These are phyloP conservation scores for Allantophomopsis lycopodina DNA, from an alignment of 2,329 filamentous ascomycete species.

Conservation along the genomic window DNA sequence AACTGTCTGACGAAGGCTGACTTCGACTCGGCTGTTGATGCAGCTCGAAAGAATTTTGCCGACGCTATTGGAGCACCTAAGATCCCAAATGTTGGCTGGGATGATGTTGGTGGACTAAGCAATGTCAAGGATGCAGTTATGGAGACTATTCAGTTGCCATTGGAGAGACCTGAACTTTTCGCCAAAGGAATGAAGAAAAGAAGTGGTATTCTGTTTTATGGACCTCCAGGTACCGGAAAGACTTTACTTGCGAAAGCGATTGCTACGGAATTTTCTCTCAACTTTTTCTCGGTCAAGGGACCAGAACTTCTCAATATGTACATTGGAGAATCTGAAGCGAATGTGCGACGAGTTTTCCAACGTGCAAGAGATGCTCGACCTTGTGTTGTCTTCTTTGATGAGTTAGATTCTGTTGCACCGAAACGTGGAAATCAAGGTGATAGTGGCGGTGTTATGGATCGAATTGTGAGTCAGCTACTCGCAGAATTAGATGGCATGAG, in stretches of 20 bases:
- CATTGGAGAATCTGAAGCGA: conserved; percentile 87
- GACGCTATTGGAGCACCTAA: conserved; percentile 95
- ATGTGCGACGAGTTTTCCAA: conserved; percentile 81
- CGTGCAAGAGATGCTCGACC: conserved; percentile 73
- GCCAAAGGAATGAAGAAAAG: conserved; percentile 98
- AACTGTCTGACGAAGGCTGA: conserved; percentile 70
- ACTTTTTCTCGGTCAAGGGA: conserved; percentile 90
- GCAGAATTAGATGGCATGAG: conserved; percentile 98
- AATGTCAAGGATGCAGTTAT: conserved; percentile 96
- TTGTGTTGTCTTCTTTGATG: conserved; percentile 89
- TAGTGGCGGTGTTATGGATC: conserved; percentile 94
- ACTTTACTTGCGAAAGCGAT: conserved; percentile 88
- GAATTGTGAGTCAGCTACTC: conserved; percentile 87
- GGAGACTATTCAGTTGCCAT: conserved; percentile 88
- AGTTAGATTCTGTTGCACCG: conserved; percentile 84
- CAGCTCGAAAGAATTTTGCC: conserved; percentile 93
- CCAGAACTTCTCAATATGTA: conserved; percentile 93
- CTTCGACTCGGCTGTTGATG: conserved; percentile 87
- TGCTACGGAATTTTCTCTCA: conserved; percentile 83
- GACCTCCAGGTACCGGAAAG: conserved; percentile 82
- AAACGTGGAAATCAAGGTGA: conserved; percentile 96
- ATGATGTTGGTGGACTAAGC: conserved; percentile 83
- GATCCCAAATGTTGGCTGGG: conserved; percentile 94
- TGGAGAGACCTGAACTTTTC: conserved; percentile 85
- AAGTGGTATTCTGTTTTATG: conserved; percentile 85